Evolutionary conservation across 305 asterid genomes (phyloP).

Genomic region (Rubia tinctorum): DNA sequence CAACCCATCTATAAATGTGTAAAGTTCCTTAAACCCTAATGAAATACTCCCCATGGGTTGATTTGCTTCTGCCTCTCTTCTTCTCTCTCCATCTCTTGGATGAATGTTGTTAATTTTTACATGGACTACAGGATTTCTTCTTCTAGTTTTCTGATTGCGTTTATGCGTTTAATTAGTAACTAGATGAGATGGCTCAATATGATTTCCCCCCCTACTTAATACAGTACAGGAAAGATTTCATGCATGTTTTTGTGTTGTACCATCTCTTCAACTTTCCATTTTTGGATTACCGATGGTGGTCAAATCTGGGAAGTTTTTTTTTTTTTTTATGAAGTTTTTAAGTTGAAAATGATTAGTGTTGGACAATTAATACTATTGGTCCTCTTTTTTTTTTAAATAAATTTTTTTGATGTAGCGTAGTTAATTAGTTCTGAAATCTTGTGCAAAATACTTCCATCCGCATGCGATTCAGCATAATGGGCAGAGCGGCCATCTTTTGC

Average conservation of each 20-base stretch:
- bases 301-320: not conserved
- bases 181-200: not conserved
- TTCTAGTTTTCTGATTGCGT: not conserved
- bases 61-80: not conserved
- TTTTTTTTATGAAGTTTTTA: too few relatives aligned
- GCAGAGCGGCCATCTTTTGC: conserved; percentile 4
- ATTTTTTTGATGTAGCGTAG: too few relatives aligned
- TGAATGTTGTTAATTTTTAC: too few relatives aligned
- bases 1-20: not conserved
- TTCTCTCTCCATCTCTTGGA: not conserved
- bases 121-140: not conserved
- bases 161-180: not conserved
- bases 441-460: conserved; percentile 1
- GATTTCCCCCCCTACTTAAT: not conserved
- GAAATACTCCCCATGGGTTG: not conserved
- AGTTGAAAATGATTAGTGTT: not conserved
- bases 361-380: not conserved
- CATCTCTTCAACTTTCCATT: not conserved
- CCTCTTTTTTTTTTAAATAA: too few relatives aligned
- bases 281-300: not conserved
- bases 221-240: not conserved
- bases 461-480: conserved; percentile 1
- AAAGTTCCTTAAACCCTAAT: not conserved
- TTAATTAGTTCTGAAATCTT: not conserved
- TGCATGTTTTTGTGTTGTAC: not conserved